Percentiles rank a stretch among this genome's conserved stretches.
phyloP scores from a whole-genome alignment of 2,329 filamentous ascomycete species.

The Coniochaeta pulveracea region DNA sequence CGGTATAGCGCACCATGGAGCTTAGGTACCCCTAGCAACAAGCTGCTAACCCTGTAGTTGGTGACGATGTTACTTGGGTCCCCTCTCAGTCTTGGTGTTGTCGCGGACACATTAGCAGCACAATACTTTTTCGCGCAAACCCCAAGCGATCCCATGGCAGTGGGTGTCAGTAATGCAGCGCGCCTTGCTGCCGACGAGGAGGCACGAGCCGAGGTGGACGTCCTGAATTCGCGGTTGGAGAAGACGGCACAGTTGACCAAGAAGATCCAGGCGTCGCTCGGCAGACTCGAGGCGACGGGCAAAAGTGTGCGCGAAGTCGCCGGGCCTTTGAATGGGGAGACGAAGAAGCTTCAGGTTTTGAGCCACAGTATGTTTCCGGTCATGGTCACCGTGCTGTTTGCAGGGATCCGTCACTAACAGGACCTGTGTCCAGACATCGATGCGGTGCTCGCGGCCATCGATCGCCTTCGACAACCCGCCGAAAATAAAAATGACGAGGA shows the following conservation, averaged over 20 bases:
- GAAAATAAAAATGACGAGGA: constrained; percentile 90
- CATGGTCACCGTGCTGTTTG: background rate
- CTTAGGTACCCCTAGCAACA: no score
- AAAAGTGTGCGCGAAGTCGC: constrained; percentile 87
- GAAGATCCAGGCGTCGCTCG: constrained; percentile 84
- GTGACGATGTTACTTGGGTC: no score
- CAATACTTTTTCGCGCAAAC: constrained; percentile 5
- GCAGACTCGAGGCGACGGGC: constrained; percentile 74
- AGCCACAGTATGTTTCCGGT: constrained; percentile 52
- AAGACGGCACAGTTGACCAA: constrained; percentile 91
- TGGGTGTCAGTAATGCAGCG: constrained; percentile 31
- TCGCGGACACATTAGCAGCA: no score
- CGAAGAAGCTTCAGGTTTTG: constrained; percentile 76
- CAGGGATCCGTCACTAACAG: background rate
- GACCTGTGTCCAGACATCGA: constrained; percentile 57
- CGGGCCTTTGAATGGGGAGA: constrained; percentile 86
- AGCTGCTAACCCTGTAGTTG: no score
- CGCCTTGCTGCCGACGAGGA: constrained; percentile 52
- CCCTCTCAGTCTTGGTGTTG: no score
- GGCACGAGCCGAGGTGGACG: constrained; percentile 58
- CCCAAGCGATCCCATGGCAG: constrained; percentile 30
- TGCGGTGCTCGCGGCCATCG: constrained; percentile 73
- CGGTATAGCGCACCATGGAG: no score
- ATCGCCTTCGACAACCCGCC: constrained; percentile 77
- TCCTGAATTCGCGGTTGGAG: constrained; percentile 64